Evolutionary conservation across 306 rosid genomes (phyloP).

Genomic region (Lathyrus oleraceus): DNA sequence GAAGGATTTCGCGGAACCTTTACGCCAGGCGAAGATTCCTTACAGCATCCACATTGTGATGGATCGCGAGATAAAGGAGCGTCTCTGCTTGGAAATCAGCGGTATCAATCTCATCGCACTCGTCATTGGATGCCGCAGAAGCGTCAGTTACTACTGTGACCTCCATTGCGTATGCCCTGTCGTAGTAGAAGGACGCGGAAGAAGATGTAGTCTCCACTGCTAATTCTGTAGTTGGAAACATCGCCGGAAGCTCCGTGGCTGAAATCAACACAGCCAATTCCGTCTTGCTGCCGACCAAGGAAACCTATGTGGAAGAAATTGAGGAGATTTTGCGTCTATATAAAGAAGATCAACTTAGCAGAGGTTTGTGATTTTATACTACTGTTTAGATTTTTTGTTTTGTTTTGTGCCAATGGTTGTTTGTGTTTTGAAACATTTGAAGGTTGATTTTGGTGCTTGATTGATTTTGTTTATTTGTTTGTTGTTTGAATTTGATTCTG

Average conservation of each 20-base stretch:
- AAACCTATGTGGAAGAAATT: background rate
- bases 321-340: background rate
- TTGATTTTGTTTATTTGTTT: background rate
- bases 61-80: constrained; percentile 2
- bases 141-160: too few species aligned
- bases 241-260: background rate
- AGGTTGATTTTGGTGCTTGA: background rate
- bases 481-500: background rate
- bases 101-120: background rate
- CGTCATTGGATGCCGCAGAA: too few species aligned
- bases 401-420: too few species aligned
- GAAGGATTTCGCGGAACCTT: background rate
- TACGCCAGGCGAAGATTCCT: constrained; percentile 5
- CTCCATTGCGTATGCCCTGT: too few species aligned
- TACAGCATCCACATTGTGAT: constrained; percentile 1
- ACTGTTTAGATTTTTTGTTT: background rate
- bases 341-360: constrained; percentile 31
- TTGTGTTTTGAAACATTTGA: background rate
- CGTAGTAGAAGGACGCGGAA: too few species aligned
- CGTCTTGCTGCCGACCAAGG: background rate
- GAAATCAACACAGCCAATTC: background rate
- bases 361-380: constrained; percentile 44
- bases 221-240: background rate
- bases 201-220: background rate
- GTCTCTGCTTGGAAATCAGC: background rate